Percentiles rank a stretch among this genome's conserved stretches.
Conservation (phyloP, 768 basidiomycete genomes). For the Psilocybe tampanensis region DNA sequence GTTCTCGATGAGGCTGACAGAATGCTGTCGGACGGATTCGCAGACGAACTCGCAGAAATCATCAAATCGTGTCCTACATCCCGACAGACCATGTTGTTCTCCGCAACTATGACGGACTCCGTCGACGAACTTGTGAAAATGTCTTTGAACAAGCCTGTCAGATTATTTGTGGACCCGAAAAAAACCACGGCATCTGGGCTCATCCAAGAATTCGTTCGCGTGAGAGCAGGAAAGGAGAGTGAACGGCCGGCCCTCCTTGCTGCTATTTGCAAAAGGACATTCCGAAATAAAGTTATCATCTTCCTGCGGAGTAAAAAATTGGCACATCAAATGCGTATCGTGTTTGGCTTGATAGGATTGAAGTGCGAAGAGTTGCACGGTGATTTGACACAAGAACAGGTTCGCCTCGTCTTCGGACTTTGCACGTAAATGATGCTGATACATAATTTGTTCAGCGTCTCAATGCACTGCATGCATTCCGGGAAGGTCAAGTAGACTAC, state of each 20-base stretch:
- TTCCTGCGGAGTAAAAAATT: conserved; percentile 97
- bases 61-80: conserved; percentile 85
- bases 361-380: conserved; percentile 94
- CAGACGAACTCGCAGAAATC: conserved; percentile 93
- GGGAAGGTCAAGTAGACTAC: conserved; percentile 86
- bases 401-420: conserved; percentile 28
- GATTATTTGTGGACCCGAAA: conserved; percentile 95
- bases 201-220: conserved; percentile 93
- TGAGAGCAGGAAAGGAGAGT: conserved; percentile 75
- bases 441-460: conserved; percentile 62
- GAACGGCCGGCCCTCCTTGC: conserved; percentile 79
- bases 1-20: conserved; percentile 98
- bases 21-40: conserved; percentile 95
- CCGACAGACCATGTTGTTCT: conserved; percentile 98
- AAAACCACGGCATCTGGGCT: conserved; percentile 83
- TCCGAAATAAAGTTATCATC: conserved; percentile 82
- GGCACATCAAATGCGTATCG: conserved; percentile 94
- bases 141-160: conserved; percentile 89
- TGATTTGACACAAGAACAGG: conserved; percentile 95
- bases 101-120: conserved; percentile 98
- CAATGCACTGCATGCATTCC: conserved; percentile 82
- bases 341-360: conserved; percentile 89
- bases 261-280: conserved; percentile 85
- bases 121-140: conserved; percentile 93
- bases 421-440: background rate